Evolutionary conservation across 2,329 filamentous ascomycete species (phyloP).

Genomic region (Fusarium buharicum): DNA sequence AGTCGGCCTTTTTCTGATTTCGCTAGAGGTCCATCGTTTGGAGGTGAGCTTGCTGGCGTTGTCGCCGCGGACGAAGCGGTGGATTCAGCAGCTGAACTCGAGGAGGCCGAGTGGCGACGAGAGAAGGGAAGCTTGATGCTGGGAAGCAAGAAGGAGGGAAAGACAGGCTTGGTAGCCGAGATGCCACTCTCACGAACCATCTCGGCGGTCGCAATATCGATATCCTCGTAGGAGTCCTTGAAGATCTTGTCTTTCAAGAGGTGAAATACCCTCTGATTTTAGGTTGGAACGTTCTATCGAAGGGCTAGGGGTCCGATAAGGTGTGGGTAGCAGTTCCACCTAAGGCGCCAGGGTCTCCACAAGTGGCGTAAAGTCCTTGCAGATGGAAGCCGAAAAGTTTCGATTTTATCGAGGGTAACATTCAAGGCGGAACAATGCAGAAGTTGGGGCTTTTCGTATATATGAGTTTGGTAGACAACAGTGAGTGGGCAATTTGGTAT

Average conservation of each 20-base stretch:
- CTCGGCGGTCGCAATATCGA: constrained; percentile 14
- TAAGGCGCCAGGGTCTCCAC: constrained; percentile 23
- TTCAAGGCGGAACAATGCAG: background rate
- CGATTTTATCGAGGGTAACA: background rate
- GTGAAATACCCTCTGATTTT: constrained; percentile 12
- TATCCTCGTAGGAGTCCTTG: constrained; percentile 4
- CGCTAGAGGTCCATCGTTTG: constrained; percentile 27
- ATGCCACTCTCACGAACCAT: constrained; percentile 54
- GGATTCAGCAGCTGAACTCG: constrained; percentile 47
- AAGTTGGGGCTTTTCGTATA: background rate
- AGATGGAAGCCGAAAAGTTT: constrained; percentile 2
- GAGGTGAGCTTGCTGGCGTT: constrained; percentile 46
- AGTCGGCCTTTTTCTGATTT: constrained; percentile 47
- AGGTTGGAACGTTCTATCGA: constrained; percentile 31
- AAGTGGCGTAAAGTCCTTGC: constrained; percentile 26
- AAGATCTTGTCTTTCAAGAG: constrained; percentile 9
- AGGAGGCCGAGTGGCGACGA: constrained; percentile 54
- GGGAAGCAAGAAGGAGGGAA: constrained; percentile 64
- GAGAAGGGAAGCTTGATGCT: constrained; percentile 61
- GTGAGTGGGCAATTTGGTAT: background rate
- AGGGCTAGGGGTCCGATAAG: constrained; percentile 26
- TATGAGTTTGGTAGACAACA: background rate
- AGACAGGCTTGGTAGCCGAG: constrained; percentile 56
- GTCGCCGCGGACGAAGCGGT: constrained; percentile 44
- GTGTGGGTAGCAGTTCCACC: constrained; percentile 25